Evolutionary conservation across 2,329 filamentous ascomycete species (phyloP), one percentile per base, ranked within the genome.

Genomic region (Dactylellina drechsleri): DNA sequence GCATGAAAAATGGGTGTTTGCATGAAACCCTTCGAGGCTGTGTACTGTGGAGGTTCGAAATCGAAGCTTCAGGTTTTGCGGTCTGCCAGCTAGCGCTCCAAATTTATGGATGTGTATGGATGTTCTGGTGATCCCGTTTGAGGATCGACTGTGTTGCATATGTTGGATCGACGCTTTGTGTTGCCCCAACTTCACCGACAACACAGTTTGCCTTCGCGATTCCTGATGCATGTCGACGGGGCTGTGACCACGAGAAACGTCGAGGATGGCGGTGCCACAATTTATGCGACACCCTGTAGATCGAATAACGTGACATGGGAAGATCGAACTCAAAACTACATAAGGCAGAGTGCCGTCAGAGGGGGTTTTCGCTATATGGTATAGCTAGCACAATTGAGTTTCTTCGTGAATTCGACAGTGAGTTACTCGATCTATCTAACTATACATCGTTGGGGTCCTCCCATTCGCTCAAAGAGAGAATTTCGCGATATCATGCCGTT

Each of bases 131-230:
- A 36, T 36, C 10, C n/a, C 26, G 26, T 28, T 36, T 3, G 31
- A 36, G 23, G 61, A 54, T 66, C 4, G 47, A 36, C 57, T 45
- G 70, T 31, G 70, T 74, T 74, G 70, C 45, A 7, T 2, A 31
- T 64, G 70, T 74, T 74, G 70, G 57, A 74, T 73, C 60, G 12
- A 26, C 6, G 28, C 41, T 10, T 56, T 66, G 68, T 66, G 68
- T 73, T 66, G 68, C 47, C 18, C 40, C 49, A 62, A 73, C 57
- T 41, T 62, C 58, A 40, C 12, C 18, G 13, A 26, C 70, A 74
- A 74, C 70, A 64, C 70, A 62, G 64, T 66, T 66, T 73, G 54
- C 12, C 18, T 40, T 31, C 26, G 20, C 16, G 40, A 20, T 12
- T 49, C 40, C 26, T 45, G 16, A 52, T 23, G 26, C 16, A 12